Evolutionary conservation across 2,329 filamentous ascomycete species (phyloP), one percentile per base, ranked within the genome.

Genomic region (Sphaerostilbella broomeana): DNA sequence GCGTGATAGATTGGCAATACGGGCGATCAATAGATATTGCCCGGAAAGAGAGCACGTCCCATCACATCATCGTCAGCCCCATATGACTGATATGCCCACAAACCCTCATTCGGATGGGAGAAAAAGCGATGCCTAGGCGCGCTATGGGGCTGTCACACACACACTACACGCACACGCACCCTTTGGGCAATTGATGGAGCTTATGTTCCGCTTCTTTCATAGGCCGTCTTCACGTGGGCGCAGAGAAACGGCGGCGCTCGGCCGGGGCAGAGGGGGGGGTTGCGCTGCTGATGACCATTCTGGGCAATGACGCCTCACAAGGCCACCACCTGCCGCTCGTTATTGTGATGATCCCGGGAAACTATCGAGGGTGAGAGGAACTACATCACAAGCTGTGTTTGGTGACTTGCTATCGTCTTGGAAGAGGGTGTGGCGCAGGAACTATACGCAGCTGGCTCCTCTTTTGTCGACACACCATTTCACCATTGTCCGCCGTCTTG

Each of bases 211-310:
- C 21, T 18, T 17, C 25, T 19, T 33, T 38, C 32, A 45, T 44
- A 46, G 47, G 47, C 35, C 37, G 29, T 25, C 46, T 51, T 48
- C 49, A 48, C 50, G 49, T 49, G 49, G 47, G 42, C 47, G 42
- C 44, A 45, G 48, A 38, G 44, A 42, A 40, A 32, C 21, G 34
- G 25, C 44, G 46, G 29, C 42, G n/a, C n/a, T n/a, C n/a, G n/a
- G n/a, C n/a, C n/a, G n/a, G n/a, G n/a, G n/a, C n/a, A n/a, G n/a
- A n/a, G n/a, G n/a, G n/a, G n/a, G n/a, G n/a, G n/a, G n/a, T n/a
- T n/a, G n/a, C n/a, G n/a, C 36, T 44, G 45, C 48, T 42, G 47
- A 50, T 52, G 51, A 53, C 48, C 51, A 50, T 51, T 45, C 20
- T 42, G 20, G 22, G 33, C 27, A 34, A 29, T 40, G 27, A n/a